phyloP scores from a whole-genome alignment of 2,329 filamentous ascomycete species.

The Paecilomyces dactylethromorphus region DNA sequence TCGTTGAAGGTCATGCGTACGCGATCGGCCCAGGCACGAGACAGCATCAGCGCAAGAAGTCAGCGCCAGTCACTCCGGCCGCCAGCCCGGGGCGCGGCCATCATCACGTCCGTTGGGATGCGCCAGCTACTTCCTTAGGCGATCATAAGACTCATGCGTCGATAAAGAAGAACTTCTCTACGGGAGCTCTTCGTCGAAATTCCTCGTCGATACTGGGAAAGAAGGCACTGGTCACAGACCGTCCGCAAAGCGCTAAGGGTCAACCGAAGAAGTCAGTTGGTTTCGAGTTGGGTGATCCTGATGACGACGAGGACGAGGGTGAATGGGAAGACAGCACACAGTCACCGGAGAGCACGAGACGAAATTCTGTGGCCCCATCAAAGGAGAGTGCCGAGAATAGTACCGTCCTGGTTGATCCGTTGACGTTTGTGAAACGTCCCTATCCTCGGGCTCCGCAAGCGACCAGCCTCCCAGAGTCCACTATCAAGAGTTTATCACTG shows the following conservation, averaged over 20 bases:
- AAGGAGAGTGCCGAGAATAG: slow-evolving; percentile 28
- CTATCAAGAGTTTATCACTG: slow-evolving; percentile 23
- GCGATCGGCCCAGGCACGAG: slow-evolving; percentile 13
- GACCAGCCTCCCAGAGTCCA: slow-evolving; percentile 32
- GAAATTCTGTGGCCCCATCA: slow-evolving; percentile 35
- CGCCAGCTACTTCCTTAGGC: slow-evolving; percentile 26
- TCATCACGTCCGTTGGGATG: slow-evolving; percentile 37
- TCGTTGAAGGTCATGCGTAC: slow-evolving; percentile 19
- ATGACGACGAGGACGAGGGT: slow-evolving; percentile 40
- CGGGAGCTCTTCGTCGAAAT: slow-evolving; percentile 35
- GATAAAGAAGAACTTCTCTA: slow-evolving; percentile 42
- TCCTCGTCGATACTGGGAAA: slow-evolving; percentile 29
- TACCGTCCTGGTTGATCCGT: slow-evolving; percentile 29
- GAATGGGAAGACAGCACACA: slow-evolving; percentile 45
- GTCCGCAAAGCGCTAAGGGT: slow-evolving; percentile 25
- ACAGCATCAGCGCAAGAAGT: slow-evolving; percentile 41
- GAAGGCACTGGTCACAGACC: slow-evolving; percentile 30
- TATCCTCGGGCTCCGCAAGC: slow-evolving; percentile 32
- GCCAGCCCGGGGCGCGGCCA: slow-evolving; percentile 31
- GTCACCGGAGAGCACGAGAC: slow-evolving; percentile 41
- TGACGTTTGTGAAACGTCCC: slow-evolving; percentile 35
- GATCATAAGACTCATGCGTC: slow-evolving; percentile 25
- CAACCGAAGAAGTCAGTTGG: slow-evolving; percentile 40
- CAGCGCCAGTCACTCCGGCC: slow-evolving; percentile 36
- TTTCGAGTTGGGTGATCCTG: slow-evolving; percentile 39